Evolutionary conservation across 1,284 basidiomycete species (phyloP).

Genomic region (Tilletia setariae): DNA sequence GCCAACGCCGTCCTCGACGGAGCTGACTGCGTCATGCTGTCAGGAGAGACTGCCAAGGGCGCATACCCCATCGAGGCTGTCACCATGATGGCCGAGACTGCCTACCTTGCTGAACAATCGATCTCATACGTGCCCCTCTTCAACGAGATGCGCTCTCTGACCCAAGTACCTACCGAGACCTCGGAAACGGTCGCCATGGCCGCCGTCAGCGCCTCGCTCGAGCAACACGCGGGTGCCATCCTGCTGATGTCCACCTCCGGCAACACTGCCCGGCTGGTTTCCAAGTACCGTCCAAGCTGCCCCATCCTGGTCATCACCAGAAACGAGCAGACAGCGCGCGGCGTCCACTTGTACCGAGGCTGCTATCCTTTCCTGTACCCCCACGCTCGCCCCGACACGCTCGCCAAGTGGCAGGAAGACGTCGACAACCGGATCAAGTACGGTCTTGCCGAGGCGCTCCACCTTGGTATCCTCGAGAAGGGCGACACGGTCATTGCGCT

Average conservation of each 20-base stretch:
- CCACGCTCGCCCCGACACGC: conserved; percentile 77
- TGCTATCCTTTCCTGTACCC: conserved; percentile 97
- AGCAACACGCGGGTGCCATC: conserved; percentile 61
- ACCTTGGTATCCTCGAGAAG: conserved; percentile 80
- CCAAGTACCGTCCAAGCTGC: conserved; percentile 90
- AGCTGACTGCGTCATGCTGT: conserved; percentile 54
- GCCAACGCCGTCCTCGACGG: conserved; percentile 54
- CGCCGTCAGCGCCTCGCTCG: conserved; percentile 50
- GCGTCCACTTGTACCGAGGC: conserved; percentile 93
- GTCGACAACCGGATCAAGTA: conserved; percentile 66
- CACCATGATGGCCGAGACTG: conserved; percentile 55
- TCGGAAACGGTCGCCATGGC: conserved; percentile 54
- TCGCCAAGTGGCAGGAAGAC: conserved; percentile 95
- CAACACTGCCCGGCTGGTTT: conserved; percentile 90
- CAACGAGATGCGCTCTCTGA: conserved; percentile 59
- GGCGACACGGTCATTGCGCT: conserved; percentile 89
- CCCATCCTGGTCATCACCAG: conserved; percentile 88
- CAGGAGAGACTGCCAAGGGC: conserved; percentile 54
- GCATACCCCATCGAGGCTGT: conserved; percentile 57
- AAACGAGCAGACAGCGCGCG: conserved; percentile 89
- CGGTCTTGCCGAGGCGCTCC: conserved; percentile 82
- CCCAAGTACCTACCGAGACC: conserved; percentile 49
- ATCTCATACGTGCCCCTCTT: conserved; percentile 52
- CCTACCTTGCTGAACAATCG: conserved; percentile 51
- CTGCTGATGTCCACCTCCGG: conserved; percentile 89